Conservation (phyloP, 75 land plant species). For the Pinus taeda region DNA sequence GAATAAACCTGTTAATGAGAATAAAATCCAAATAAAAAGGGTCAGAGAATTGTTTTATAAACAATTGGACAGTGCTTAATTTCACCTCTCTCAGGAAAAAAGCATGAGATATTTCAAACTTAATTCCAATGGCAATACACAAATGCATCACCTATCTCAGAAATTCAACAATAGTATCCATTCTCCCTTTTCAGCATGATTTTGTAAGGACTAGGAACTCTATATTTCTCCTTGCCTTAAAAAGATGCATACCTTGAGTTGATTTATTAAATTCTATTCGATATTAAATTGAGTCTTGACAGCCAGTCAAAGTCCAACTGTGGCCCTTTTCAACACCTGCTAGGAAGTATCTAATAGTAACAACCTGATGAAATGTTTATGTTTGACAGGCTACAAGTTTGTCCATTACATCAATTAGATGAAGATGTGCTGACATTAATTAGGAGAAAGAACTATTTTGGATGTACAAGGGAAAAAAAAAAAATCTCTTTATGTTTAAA, state of each 20-base stretch:
- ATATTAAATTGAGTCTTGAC: neutral
- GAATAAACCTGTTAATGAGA: constrained; percentile 72
- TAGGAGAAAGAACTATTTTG: neutral
- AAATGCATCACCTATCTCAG: neutral
- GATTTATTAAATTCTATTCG: neutral
- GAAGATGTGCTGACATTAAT: neutral
- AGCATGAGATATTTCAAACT: neutral
- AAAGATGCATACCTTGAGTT: neutral
- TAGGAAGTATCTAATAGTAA: neutral
- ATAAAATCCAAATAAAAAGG: neutral
- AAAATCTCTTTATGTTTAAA: neutral
- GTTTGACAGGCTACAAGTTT: neutral
- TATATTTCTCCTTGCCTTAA: neutral
- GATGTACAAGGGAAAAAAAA: neutral
- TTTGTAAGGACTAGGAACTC: neutral
- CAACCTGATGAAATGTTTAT: neutral
- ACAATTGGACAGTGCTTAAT: neutral
- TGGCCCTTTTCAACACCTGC: neutral
- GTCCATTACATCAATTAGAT: neutral
- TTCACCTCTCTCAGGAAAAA: neutral
- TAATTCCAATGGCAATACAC: neutral
- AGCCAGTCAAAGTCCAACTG: neutral
- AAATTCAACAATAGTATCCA: neutral
- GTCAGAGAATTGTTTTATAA: neutral
- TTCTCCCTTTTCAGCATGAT: neutral